Evolutionary conservation across 2,329 filamentous ascomycete genomes (phyloP).

Genomic region (Ilyonectria robusta): DNA sequence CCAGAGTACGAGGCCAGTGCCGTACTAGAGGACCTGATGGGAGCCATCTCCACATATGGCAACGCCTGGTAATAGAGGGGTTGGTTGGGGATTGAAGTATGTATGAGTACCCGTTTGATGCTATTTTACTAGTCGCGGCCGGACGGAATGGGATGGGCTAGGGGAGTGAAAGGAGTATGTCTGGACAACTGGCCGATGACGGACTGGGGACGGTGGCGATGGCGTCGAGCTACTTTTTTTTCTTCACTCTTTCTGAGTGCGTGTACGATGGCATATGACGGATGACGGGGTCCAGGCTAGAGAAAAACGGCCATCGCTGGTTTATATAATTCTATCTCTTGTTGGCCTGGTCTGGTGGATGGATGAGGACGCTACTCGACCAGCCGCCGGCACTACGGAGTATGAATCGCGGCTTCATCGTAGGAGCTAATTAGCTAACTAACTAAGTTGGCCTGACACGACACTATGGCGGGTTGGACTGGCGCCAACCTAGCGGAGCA

Average conservation of each 20-base stretch:
- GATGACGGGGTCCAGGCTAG: constrained; percentile 2
- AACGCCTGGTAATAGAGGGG: background rate
- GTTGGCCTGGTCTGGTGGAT: constrained; percentile 7
- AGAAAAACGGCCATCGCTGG: constrained; percentile 4
- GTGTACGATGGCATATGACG: constrained; percentile 22
- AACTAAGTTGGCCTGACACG: constrained; percentile 5
- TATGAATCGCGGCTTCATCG: constrained; percentile 5
- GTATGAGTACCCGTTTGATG: constrained; percentile 6
- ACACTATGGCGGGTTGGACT: background rate
- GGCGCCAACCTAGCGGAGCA: background rate
- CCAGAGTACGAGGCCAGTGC: background rate
- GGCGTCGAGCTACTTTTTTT: constrained; percentile 28
- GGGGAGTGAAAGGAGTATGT: constrained; percentile 7
- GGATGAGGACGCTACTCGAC: constrained; percentile 16
- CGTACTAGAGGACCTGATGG: background rate
- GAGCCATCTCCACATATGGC: background rate
- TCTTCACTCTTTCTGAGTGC: background rate
- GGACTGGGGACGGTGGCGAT: constrained; percentile 24
- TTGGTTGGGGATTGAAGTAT: background rate
- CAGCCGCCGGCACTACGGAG: background rate
- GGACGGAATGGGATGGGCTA: background rate
- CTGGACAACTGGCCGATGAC: constrained; percentile 18
- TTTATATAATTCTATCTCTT: constrained; percentile 11
- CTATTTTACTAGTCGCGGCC: constrained; percentile 8
- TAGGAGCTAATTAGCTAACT: background rate